Evolutionary conservation across 169 alveolate species (phyloP), one percentile per base, ranked within the genome.

Genomic region (Eimeria tenella): DNA sequence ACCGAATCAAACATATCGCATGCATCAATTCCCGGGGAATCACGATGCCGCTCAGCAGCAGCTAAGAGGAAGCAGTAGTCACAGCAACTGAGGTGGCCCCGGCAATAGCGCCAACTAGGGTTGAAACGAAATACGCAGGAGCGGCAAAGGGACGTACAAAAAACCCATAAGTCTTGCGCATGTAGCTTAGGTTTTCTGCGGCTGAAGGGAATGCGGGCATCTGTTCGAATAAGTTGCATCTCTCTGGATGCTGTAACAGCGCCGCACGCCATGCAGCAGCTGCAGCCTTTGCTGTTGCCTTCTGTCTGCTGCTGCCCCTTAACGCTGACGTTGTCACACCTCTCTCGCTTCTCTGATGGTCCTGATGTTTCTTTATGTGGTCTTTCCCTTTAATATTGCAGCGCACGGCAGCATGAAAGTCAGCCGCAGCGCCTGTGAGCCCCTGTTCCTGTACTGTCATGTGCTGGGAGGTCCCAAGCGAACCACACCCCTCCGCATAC

Each of bases 201-300:
- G 81, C 79, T 25, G 91, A 84, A 15, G 79, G 49, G 23, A 84
- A 84, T 75, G 91, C 81, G 7, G 79, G 91, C 91, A 84, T 84
- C 81, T 84, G 79, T 62, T 84, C 65, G 79, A 84, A 84, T 52
- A 84, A 50, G 79, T 84, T 84, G 79, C 91, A 84, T 9, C 91
- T 60, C 79, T 84, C 91, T 8, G 91, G 91, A 60, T 84, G n/a
- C 10, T 84, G 75, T 60, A 60, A 77, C 91, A 84, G 65, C 52
- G 91, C 91, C 58, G 91, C 79, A 17, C 91, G 79, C 91, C 91
- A 84, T 25, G 91, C 91, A 62, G 91, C 91, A 42, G 91, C 91
- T 31, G 79, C 91, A 13, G 91, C 91, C 42, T 62, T 84, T 5
- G 91, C 91, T 42, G 91, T 77, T 62, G 91, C 81, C 1, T 10